Evolutionary conservation across 805 yeast species (phyloP), one percentile per base, ranked within the genome.

Genomic region (Yarrowia porcina): DNA sequence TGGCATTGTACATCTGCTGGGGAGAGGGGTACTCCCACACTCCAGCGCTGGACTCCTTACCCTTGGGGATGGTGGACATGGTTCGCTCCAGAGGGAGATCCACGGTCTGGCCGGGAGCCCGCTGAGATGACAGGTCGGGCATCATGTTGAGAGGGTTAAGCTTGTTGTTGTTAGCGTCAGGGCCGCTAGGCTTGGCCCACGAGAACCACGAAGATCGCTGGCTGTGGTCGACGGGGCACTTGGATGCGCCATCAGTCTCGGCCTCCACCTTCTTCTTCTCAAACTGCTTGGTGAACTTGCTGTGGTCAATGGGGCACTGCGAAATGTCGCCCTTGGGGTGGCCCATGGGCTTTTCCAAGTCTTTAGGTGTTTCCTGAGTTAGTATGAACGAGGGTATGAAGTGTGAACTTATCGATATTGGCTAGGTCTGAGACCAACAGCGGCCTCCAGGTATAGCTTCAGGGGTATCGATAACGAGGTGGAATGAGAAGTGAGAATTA

Each of bases 21-120:
- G 99, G 99, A 2, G 97, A 90, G 1, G 99, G 99, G 72, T 94
- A 94, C 75, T 94, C 99, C 99, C 99, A 94, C 52, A 86, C 84
- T 1, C 96, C 96, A 65, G 84, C 85, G 10, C 77, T 79, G 1
- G 77, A 79, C 13, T 72, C 71, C 28, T 79, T 82, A 28, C 98
- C 98, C 66, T 90, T 82, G 20, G 99, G 99, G 61, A 94, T 94
- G 1, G 90, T 76, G 15, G 97, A 90, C 38, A 86, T 74, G 1
- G 96, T 88, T 68, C 97, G 83, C 44, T 88, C 89, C 0, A 94
- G 89, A 10, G 97, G 91, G 32, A 94, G 78, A 35, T 82, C 84
- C 38, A 89, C 68, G 65, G 81, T 83, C 74, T 94, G 99, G 27
- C 96, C 96, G 0, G 94, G 90, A 4, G 86, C 86, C 69, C 80